These are phyloP conservation scores for Trichoderma harzianum DNA, from an alignment of 2,329 filamentous ascomycete genomes.

Conservation along the genomic window DNA sequence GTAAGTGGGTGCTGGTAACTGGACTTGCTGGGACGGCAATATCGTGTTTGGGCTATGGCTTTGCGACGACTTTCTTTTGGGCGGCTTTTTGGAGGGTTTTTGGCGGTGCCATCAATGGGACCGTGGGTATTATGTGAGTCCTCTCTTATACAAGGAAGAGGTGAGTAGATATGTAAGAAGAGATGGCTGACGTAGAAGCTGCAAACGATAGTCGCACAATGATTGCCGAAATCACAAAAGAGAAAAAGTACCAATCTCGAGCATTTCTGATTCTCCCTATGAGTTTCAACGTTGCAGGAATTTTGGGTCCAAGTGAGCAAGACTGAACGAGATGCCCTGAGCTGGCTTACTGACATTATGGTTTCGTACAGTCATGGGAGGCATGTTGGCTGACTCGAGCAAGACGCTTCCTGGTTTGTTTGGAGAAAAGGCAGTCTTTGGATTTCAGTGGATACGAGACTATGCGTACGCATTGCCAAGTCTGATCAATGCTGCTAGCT, in stretches of 20 bases:
- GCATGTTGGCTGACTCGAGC: constrained; percentile 4
- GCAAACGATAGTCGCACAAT: constrained; percentile 39
- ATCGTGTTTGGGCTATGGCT: constrained; percentile 4
- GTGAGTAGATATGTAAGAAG: neutral
- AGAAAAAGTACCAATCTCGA: constrained; percentile 38
- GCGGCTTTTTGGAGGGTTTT: constrained; percentile 64
- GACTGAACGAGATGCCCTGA: neutral
- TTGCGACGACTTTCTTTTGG: constrained; percentile 32
- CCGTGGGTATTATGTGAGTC: constrained; percentile 47
- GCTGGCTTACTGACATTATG: neutral
- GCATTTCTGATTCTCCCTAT: constrained; percentile 10
- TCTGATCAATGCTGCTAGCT: constrained; percentile 60
- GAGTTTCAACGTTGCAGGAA: constrained; percentile 1
- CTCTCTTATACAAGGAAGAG: neutral
- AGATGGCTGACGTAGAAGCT: constrained; percentile 13
- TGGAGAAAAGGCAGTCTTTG: constrained; percentile 9
- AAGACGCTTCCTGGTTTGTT: constrained; percentile 2
- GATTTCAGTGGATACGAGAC: constrained; percentile 51
- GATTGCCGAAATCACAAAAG: constrained; percentile 48
- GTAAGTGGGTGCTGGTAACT: constrained; percentile 4
- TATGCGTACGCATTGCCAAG: constrained; percentile 71
- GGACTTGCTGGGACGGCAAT: constrained; percentile 3
- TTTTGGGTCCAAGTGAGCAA: neutral
- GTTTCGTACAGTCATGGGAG: neutral
- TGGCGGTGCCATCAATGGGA: constrained; percentile 56